Conservation (phyloP, 192 early-diverging fungal genomes). For the Entomortierella chlamydospora region DNA sequence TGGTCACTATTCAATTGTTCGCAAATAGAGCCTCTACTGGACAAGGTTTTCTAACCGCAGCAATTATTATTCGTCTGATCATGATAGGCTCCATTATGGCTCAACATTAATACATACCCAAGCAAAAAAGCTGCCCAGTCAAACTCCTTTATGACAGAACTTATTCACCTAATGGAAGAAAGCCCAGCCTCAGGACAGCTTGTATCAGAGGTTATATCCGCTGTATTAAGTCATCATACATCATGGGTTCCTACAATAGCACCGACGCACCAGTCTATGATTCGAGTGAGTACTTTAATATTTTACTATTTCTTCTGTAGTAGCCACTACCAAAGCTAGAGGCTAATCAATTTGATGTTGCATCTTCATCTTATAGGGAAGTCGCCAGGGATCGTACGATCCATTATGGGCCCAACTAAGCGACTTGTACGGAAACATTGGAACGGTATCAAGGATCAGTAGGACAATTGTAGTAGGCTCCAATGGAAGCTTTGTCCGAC, state of each 20-base stretch:
- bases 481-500: constrained; percentile 58
- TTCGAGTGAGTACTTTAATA: constrained; percentile 37
- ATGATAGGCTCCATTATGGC: constrained; percentile 52
- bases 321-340: neutral
- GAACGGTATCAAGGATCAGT: constrained; percentile 58
- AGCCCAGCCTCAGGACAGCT: constrained; percentile 45
- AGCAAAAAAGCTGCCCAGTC: constrained; percentile 34
- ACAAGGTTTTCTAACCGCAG: neutral
- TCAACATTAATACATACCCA: constrained; percentile 53
- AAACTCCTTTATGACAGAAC: constrained; percentile 36
- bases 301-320: neutral
- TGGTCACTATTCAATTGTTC: neutral
- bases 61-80: neutral
- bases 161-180: constrained; percentile 43
- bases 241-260: constrained; percentile 69
- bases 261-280: constrained; percentile 53
- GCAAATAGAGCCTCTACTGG: too few relatives aligned
- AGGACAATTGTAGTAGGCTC: constrained; percentile 65
- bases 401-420: constrained; percentile 71
- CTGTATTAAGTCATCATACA: constrained; percentile 63
- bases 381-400: constrained; percentile 60
- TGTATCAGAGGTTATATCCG: constrained; percentile 62
- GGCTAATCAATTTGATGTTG: neutral
- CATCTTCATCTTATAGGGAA: constrained; percentile 7
- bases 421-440: constrained; percentile 66